phyloP scores from a whole-genome alignment of 2,329 filamentous ascomycete genomes.

The Kalmusia sp. region DNA sequence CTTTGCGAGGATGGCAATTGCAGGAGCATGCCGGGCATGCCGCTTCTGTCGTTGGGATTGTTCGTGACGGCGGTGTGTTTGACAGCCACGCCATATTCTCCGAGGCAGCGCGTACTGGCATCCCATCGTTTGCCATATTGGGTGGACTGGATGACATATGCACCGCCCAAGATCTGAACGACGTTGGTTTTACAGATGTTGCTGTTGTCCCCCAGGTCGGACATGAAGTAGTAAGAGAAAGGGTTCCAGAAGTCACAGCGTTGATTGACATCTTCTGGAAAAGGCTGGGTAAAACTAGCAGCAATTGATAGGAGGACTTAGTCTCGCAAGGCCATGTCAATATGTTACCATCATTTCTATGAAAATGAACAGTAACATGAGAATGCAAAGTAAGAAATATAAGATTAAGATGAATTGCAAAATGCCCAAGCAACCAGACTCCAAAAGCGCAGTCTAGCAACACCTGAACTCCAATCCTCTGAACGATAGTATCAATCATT shows the following conservation, averaged over 20 bases:
- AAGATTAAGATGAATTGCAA: no score
- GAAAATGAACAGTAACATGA: no score
- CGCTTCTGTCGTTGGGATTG: conserved; percentile 55
- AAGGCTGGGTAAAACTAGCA: background rate
- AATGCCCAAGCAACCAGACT: no score
- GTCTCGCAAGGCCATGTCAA: no score
- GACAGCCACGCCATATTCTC: conserved; percentile 47
- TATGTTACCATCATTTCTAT: no score
- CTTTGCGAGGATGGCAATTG: conserved; percentile 58
- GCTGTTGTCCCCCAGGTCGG: conserved; percentile 47
- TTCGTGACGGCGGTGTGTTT: conserved; percentile 55
- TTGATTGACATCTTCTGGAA: conserved; percentile 42
- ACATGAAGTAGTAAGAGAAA: conserved; percentile 51
- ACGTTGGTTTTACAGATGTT: conserved; percentile 45
- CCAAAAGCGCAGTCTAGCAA: no score
- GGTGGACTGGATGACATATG: conserved; percentile 49
- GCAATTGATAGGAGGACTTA: background rate
- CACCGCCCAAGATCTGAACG: conserved; percentile 37
- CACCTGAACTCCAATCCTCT: no score
- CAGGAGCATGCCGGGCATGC: conserved; percentile 54
- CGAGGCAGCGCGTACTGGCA: conserved; percentile 28
- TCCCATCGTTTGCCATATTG: conserved; percentile 41
- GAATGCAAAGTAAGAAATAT: no score
- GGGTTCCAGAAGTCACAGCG: conserved; percentile 45
- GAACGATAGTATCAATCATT: no score